A percentile compares a stretch with the other conserved stretches of the same genome.
phyloP scores from a whole-genome alignment of 345 rosid genomes.

The Raphanus raphanistrum region DNA sequence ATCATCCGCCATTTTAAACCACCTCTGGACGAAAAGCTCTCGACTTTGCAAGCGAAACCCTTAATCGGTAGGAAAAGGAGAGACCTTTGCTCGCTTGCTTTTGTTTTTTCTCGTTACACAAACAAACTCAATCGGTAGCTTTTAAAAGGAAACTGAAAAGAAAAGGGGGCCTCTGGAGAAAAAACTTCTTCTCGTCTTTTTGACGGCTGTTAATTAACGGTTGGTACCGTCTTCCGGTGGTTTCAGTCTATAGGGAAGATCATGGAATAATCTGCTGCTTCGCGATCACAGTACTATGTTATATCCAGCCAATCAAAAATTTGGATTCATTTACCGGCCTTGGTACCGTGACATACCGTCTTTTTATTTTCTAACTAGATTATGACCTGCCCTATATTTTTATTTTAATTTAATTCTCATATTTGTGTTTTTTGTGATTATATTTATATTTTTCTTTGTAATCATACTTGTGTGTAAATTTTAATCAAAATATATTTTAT shows the following conservation, averaged over 20 bases:
- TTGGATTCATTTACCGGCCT: not conserved
- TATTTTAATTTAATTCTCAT: too few relatives aligned
- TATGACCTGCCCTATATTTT: too few relatives aligned
- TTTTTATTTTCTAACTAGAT: not conserved
- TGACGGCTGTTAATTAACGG: conserved; percentile 67
- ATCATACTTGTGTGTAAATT: too few relatives aligned
- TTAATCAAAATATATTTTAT: too few relatives aligned
- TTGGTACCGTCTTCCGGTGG: conserved; percentile 47
- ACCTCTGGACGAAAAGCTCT: not conserved
- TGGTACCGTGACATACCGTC: not conserved
- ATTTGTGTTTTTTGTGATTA: too few relatives aligned
- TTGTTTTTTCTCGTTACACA: conserved; percentile 20
- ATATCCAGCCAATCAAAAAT: not conserved
- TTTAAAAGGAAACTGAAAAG: conserved; percentile 18
- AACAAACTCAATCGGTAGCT: conserved; percentile 31
- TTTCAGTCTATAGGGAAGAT: conserved; percentile 11
- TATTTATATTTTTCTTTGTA: too few relatives aligned
- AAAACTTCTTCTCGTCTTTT: conserved; percentile 6
- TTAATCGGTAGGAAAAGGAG: not conserved
- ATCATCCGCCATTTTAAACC: conserved; percentile 42
- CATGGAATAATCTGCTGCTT: conserved; percentile 16
- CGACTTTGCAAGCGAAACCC: conserved; percentile 33
- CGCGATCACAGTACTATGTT: conserved; percentile 7
- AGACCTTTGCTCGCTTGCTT: conserved; percentile 4
- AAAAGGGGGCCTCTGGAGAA: not conserved